Base-by-base conservation (phyloP, 106 monocot species). In the Allium sativum region DNA sequence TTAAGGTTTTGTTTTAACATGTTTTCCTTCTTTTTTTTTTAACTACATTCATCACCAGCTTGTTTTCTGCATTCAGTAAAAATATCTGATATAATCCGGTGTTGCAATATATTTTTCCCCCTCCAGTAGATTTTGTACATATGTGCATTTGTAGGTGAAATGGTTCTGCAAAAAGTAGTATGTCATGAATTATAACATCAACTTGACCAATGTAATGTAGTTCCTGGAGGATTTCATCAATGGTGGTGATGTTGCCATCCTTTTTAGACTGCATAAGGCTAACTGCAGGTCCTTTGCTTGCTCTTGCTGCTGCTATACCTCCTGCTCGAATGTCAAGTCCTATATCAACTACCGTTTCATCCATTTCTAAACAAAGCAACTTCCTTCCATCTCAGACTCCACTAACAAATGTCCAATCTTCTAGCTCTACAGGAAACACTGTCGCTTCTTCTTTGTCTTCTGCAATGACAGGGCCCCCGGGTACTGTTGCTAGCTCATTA, bases 171-270 rank as follows among this genome's bases (percentile, higher is more conserved):
- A 31, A 31, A 31, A 31, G 31, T 31, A 31, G 5, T 31, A 31
- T 31, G 31, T 31, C 31, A 31, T 31, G 31, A 31, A 31, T 31
- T 31, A 31, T 5, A 31, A 31, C 31, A 31, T 31, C 31, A 31
- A 31, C 31, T 31, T 31, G 31, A 31, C 31, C 31, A 31, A 31
- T 60, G 4, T 75, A 2, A 52, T 87, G 77, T 81, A 99, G 98
- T 99, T 99, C 57, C 53, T 92, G 72, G 98, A 99, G 64, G 98
- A 99, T 79, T 99, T 81, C 52, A 78, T 99, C 45, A 92, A 99
- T 73, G 98, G 92, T 47, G 98, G 77, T 18, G 98, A 99, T 57
- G 98, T 92, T 63, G 85, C 92, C n/a, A 61, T 91, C 91, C 16
- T 99, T 99, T 82, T 70, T 99, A 65, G 98, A 99, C 53, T 99